A percentile compares a stretch with the other conserved stretches of the same genome.
phyloP scores from a whole-genome alignment of 2,329 filamentous ascomycete species.

The Iodosphaeria phyllophila region DNA sequence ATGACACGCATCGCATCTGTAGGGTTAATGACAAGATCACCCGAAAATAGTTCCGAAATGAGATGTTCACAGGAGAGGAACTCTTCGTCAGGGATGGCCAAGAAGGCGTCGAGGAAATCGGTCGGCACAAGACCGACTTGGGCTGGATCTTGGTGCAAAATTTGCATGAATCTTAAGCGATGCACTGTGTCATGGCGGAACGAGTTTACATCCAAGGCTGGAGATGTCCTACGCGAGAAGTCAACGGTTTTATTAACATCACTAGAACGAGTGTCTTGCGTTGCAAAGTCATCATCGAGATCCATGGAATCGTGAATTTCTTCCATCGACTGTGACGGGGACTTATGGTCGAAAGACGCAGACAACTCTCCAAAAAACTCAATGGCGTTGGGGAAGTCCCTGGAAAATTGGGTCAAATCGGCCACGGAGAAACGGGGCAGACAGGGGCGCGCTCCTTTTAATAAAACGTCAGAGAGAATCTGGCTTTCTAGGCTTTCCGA shows the following conservation, averaged over 20 bases:
- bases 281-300: conserved; percentile 45
- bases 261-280: conserved; percentile 32
- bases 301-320: conserved; percentile 40
- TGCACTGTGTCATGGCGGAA: conserved; percentile 29
- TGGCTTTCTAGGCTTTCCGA: conserved; percentile 25
- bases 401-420: conserved; percentile 18
- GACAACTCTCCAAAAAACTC: conserved; percentile 22
- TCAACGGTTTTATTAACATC: conserved; percentile 16
- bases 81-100: conserved; percentile 30
- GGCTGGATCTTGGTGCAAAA: conserved; percentile 21
- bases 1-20: conserved; percentile 28
- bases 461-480: conserved; percentile 24
- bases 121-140: conserved; percentile 30
- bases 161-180: conserved; percentile 24
- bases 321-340: conserved; percentile 13
- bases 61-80: conserved; percentile 31
- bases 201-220: conserved; percentile 22
- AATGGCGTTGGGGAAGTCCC: conserved; percentile 21
- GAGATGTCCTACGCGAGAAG: conserved; percentile 26
- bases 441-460: conserved; percentile 23
- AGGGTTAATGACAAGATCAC: conserved; percentile 29
- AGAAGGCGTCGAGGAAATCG: conserved; percentile 27
- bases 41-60: conserved; percentile 30
- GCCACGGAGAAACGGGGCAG: conserved; percentile 23
- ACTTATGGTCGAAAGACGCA: conserved; percentile 12